Conservation (phyloP, 129 eudicot genomes). For the Artemisia argyi region DNA sequence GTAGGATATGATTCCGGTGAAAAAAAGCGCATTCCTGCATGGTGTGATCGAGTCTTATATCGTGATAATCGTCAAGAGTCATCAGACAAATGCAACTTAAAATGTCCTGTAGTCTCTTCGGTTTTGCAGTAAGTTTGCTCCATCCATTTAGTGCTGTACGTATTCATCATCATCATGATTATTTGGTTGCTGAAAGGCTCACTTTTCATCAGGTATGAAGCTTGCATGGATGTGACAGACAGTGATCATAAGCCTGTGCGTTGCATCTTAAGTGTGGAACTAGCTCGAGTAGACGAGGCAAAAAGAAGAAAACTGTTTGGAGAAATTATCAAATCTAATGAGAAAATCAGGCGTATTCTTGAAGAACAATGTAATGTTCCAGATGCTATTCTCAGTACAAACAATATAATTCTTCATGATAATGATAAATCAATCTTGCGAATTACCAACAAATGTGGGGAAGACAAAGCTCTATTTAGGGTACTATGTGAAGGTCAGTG, state of each 20-base stretch:
- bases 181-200: slow-evolving; percentile 13
- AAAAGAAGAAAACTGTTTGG: slow-evolving; percentile 79
- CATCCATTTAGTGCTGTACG: neutral
- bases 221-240: slow-evolving; percentile 98
- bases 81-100: slow-evolving; percentile 72
- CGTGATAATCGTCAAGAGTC: slow-evolving; percentile 83
- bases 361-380: slow-evolving; percentile 63
- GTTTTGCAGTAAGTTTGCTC: slow-evolving; percentile 64
- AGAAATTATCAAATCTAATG: slow-evolving; percentile 65
- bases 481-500: slow-evolving; percentile 83
- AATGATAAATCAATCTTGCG: slow-evolving; percentile 73
- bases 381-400: slow-evolving; percentile 81
- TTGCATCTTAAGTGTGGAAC: slow-evolving; percentile 75
- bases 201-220: slow-evolving; percentile 67
- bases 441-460: slow-evolving; percentile 74
- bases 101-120: slow-evolving; percentile 82
- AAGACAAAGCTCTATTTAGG: slow-evolving; percentile 59
- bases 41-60: slow-evolving; percentile 91
- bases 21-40: slow-evolving; percentile 96
- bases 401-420: slow-evolving; percentile 88
- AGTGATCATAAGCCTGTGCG: slow-evolving; percentile 99
- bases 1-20: slow-evolving; percentile 97
- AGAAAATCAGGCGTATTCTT: slow-evolving; percentile 53
- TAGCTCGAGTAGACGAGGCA: slow-evolving; percentile 92
- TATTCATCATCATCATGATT: slow-evolving; percentile 6